Conservation (phyloP, 1,139 yeast genomes). For the Blastobotrys buckinghamii region DNA sequence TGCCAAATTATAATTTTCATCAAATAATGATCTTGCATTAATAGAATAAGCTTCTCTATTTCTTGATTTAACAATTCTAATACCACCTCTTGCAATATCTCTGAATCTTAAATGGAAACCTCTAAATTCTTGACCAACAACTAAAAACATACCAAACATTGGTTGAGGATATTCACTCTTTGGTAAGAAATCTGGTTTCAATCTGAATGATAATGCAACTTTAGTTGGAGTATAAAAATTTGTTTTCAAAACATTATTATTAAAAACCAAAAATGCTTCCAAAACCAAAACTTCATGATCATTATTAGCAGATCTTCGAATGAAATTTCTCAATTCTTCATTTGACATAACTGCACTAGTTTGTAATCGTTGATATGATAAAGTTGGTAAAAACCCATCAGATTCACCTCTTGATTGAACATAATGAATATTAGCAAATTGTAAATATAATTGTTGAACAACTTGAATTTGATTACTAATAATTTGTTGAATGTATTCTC, state of each 20-base stretch:
- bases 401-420: slow-evolving; percentile 50
- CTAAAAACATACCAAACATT: slow-evolving; percentile 91
- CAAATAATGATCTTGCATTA: slow-evolving; percentile 85
- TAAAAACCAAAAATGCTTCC: slow-evolving; percentile 76
- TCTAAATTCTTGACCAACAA: slow-evolving; percentile 93
- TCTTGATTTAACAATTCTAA: slow-evolving; percentile 87
- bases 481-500: slow-evolving; percentile 72
- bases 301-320: slow-evolving; percentile 63
- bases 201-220: slow-evolving; percentile 90
- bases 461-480: slow-evolving; percentile 66
- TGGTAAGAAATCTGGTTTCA: slow-evolving; percentile 83
- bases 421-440: slow-evolving; percentile 89
- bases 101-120: slow-evolving; percentile 97
- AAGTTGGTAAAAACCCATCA: slow-evolving; percentile 59
- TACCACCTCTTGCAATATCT: slow-evolving; percentile 98
- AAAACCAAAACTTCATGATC: slow-evolving; percentile 81
- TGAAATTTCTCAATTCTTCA: slow-evolving; percentile 63
- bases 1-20: slow-evolving; percentile 94
- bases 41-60: slow-evolving; percentile 79
- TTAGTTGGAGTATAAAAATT: slow-evolving; percentile 92
- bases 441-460: slow-evolving; percentile 79
- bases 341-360: slow-evolving; percentile 71
- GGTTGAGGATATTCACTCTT: slow-evolving; percentile 81
- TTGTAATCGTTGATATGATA: slow-evolving; percentile 84
- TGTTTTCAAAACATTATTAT: slow-evolving; percentile 83